These are phyloP conservation scores for Talaromyces islandicus DNA, from an alignment of 2,329 filamentous ascomycete species.

Conservation along the genomic window DNA sequence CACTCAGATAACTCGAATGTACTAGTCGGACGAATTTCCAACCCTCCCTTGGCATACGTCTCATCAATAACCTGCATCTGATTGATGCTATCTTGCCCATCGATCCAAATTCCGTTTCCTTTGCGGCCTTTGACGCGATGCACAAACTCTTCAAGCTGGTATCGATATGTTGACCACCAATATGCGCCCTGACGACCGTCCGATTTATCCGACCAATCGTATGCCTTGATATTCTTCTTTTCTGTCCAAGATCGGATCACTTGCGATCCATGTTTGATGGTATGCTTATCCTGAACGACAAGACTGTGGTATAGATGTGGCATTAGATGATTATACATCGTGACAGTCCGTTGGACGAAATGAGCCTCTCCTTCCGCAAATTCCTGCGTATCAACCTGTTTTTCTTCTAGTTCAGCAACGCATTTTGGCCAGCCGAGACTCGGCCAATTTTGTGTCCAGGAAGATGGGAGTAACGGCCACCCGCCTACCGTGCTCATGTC, in stretches of 20 bases:
- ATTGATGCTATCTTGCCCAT: conserved; percentile 38
- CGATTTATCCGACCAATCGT: conserved; percentile 15
- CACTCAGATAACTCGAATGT: background rate
- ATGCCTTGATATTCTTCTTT: conserved; percentile 14
- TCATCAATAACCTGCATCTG: conserved; percentile 45
- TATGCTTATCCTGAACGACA: conserved; percentile 28
- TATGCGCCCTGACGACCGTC: conserved; percentile 20
- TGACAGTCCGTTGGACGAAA: conserved; percentile 12
- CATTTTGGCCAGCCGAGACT: conserved; percentile 16
- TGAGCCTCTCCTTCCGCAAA: background rate
- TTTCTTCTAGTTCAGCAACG: conserved; percentile 13
- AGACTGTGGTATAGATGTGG: conserved; percentile 17
- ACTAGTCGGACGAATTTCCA: conserved; percentile 16
- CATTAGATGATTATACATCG: conserved; percentile 16
- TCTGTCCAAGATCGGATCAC: conserved; percentile 16
- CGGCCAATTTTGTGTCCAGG: conserved; percentile 9
- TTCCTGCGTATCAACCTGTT: conserved; percentile 5
- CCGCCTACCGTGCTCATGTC: conserved; percentile 12
- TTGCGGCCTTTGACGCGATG: conserved; percentile 37
- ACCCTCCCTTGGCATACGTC: conserved; percentile 39
- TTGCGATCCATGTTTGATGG: conserved; percentile 17
- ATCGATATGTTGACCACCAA: conserved; percentile 41
- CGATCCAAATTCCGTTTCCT: conserved; percentile 34
- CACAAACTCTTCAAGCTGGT: conserved; percentile 47
- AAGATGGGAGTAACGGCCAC: conserved; percentile 12